These are phyloP conservation scores for Taphrina pruni DNA, from an alignment of 1,139 yeast species.

Conservation along the genomic window DNA sequence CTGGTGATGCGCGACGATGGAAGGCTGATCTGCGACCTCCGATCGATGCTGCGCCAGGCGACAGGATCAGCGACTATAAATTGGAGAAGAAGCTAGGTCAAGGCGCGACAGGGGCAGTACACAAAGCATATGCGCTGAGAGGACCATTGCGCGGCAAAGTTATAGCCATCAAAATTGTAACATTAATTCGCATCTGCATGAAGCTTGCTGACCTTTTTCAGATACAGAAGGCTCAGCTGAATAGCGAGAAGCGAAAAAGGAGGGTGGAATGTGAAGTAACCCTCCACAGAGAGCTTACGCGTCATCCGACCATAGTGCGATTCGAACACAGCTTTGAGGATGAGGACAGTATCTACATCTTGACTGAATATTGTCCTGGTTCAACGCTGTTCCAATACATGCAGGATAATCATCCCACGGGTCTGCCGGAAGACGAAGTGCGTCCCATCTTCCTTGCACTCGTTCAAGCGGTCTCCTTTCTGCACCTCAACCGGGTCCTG, in stretches of 20 bases:
- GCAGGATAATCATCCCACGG: slow-evolving; percentile 32
- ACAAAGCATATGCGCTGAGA: slow-evolving; percentile 38
- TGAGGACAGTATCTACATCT: slow-evolving; percentile 86
- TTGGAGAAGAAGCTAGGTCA: slow-evolving; percentile 40
- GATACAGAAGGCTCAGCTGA: slow-evolving; percentile 39
- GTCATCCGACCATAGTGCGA: slow-evolving; percentile 84
- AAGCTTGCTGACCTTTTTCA: slow-evolving; percentile 2
- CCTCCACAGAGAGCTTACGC: slow-evolving; percentile 29
- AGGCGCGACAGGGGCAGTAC: slow-evolving; percentile 43
- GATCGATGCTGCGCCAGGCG: slow-evolving; percentile 17
- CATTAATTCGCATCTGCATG: too few species aligned
- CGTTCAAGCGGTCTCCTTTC: slow-evolving; percentile 69
- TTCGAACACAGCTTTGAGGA: slow-evolving; percentile 95
- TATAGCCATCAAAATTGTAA: slow-evolving; percentile 41
- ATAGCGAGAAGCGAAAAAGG: slow-evolving; percentile 33
- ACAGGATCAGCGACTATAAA: slow-evolving; percentile 33
- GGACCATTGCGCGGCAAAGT: slow-evolving; percentile 32
- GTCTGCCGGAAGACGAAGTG: slow-evolving; percentile 38
- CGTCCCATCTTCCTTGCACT: slow-evolving; percentile 72
- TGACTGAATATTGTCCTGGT: slow-evolving; percentile 91
- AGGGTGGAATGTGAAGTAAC: slow-evolving; percentile 40
- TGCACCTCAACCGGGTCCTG: slow-evolving; percentile 70
- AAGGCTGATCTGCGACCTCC: slow-evolving; percentile 9
- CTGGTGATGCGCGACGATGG: slow-evolving; percentile 13
- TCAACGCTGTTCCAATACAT: slow-evolving; percentile 57